Base-by-base conservation (phyloP, 768 basidiomycete species). In the Boletus rex-veris region DNA sequence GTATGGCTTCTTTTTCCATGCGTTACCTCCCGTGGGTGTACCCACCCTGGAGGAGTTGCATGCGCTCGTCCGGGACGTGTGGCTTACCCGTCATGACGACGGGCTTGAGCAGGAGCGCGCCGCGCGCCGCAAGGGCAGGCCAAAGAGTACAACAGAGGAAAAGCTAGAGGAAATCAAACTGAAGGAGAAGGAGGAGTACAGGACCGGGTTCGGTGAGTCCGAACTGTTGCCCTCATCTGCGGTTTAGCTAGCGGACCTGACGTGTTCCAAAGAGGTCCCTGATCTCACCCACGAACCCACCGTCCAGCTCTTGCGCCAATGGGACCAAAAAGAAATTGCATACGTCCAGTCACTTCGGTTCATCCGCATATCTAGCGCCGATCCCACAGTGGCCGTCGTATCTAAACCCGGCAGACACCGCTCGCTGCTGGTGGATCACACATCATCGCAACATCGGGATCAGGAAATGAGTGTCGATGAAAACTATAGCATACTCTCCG, bases 261-360 rank as follows among this genome's bases (percentile, higher is more conserved):
- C 35, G 38, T 52, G 44, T 45, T 65, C 3, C 15, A 47, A 36
- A 92, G 91, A 93, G 74, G 77, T 92, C 33, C 80, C 83, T 7
- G 91, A 93, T 69, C 76, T 93, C 26, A 92, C 89, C 0, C 82
- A 92, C 58, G 68, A 74, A n/a, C 67, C 75, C 10, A 92, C 81
- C 15, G 85, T 89, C 37, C 78, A 79, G 28, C 73, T 92, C 4
- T 90, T 91, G 66, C 80, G 87, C 38, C 71, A 73, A 53, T 93
- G 91, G 91, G 88, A 92, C 61, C 84, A 88, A 59, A 82, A 80
- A 54, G 88, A 90, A 60, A 71, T 82, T 5, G 80, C 86, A 5
- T 93, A 80, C 66, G 76, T 87, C 38, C 78, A 87, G 48, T 76
- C 84, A 15, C 75, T 93, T 48, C 85, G 88, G 40, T 89, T 86